These are phyloP conservation scores for Agarophyton chilense DNA, from an alignment of 23 red algal species.

Conservation along the genomic window DNA sequence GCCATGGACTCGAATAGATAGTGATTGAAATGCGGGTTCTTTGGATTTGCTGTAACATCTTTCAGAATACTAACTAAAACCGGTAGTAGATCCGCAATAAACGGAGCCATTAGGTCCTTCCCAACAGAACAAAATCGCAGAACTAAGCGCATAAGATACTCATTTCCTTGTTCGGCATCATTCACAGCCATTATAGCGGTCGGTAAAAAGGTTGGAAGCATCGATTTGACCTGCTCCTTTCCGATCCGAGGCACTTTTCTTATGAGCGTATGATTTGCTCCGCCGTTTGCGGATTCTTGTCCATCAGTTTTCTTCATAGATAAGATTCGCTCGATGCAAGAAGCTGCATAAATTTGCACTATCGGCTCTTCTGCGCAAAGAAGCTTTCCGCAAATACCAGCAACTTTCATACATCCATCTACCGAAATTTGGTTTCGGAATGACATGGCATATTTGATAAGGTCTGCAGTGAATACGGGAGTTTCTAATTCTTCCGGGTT, in stretches of 20 bases:
- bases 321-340: slow-evolving; percentile 88
- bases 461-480: slow-evolving; percentile 89
- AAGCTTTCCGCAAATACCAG: slow-evolving; percentile 58
- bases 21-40: slow-evolving; percentile 91
- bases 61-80: slow-evolving; percentile 60
- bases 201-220: slow-evolving; percentile 67
- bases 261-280: neutral
- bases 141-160: slow-evolving; percentile 76
- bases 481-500: slow-evolving; percentile 38
- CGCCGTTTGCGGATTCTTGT: slow-evolving; percentile 22
- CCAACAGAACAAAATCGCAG: slow-evolving; percentile 57
- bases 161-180: slow-evolving; percentile 51
- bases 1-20: slow-evolving; percentile 92
- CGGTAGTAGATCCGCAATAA: slow-evolving; percentile 39
- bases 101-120: slow-evolving; percentile 50
- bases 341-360: slow-evolving; percentile 90
- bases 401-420: slow-evolving; percentile 24
- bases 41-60: slow-evolving; percentile 69
- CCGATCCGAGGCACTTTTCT: slow-evolving; percentile 23
- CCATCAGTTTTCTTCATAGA: slow-evolving; percentile 26
- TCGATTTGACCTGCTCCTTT: slow-evolving; percentile 47
- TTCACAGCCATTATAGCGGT: slow-evolving; percentile 47
- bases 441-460: slow-evolving; percentile 89
- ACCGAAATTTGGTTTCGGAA: slow-evolving; percentile 92
- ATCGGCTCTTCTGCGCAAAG: slow-evolving; percentile 62